These are phyloP conservation scores for Tilletia indica DNA, from an alignment of 1,284 basidiomycete genomes.

Conservation along the genomic window DNA sequence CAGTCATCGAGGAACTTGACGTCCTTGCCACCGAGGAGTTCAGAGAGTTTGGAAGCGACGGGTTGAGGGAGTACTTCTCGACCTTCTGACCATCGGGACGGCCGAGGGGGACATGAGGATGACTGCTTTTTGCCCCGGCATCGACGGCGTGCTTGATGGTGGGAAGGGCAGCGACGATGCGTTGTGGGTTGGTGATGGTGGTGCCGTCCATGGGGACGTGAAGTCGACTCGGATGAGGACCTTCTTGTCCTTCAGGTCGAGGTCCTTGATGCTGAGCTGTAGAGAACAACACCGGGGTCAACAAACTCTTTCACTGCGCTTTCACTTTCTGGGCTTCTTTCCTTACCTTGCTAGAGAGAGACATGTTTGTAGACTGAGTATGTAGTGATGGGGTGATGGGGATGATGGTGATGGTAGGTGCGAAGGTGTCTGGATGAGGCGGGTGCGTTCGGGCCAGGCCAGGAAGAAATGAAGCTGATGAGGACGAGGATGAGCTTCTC, in stretches of 20 bases:
- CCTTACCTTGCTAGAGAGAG: constrained; percentile 73
- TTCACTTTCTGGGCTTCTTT: no score
- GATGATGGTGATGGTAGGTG: constrained; percentile 1
- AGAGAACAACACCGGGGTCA: background rate
- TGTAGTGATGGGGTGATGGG: background rate
- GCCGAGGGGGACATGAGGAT: constrained; percentile 95
- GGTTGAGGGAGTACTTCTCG: constrained; percentile 89
- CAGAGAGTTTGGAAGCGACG: constrained; percentile 63
- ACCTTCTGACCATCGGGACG: constrained; percentile 90
- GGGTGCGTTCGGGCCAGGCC: background rate
- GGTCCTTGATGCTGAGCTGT: constrained; percentile 71
- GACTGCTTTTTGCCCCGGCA: constrained; percentile 77
- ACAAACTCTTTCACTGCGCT: background rate
- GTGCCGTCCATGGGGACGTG: constrained; percentile 81
- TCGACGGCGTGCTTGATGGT: constrained; percentile 93
- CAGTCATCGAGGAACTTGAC: constrained; percentile 81
- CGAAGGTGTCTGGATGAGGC: background rate
- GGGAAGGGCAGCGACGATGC: constrained; percentile 92
- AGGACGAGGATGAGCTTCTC: background rate
- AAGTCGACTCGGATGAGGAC: constrained; percentile 78
- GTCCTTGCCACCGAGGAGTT: constrained; percentile 47
- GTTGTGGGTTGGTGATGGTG: constrained; percentile 90
- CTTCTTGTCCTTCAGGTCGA: constrained; percentile 82
- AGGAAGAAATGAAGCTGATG: background rate
- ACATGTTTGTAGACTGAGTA: constrained; percentile 66